Percentiles rank a stretch among this genome's conserved stretches.
Evolutionary conservation across 441 rosid genomes (phyloP).

Genomic region (Theobroma grandiflorum): DNA sequence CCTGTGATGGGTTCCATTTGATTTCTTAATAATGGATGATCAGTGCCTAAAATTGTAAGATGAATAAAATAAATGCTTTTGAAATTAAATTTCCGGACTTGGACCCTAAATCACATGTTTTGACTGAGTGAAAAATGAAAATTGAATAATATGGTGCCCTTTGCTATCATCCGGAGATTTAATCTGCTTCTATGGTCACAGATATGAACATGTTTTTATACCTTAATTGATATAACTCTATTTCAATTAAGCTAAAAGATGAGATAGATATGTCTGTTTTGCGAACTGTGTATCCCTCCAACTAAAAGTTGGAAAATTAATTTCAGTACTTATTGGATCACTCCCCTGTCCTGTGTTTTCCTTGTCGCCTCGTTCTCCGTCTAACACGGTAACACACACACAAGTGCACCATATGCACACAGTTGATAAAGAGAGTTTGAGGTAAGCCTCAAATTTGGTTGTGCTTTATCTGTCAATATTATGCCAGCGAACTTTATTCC

Average conservation of each 20-base stretch:
- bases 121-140: background rate
- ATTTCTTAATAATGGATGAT: conserved; percentile 13
- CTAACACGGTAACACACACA: background rate
- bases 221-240: background rate
- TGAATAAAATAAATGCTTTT: conserved; percentile 3
- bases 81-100: background rate
- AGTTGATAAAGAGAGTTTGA: background rate
- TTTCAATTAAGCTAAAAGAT: background rate
- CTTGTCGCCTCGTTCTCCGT: background rate
- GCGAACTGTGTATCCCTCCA: background rate
- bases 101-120: conserved; percentile 1
- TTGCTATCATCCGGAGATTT: background rate
- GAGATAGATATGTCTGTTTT: background rate
- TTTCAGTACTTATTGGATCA: background rate
- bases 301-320: background rate
- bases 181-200: background rate
- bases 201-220: background rate
- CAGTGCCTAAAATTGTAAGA: background rate
- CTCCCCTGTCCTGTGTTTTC: background rate
- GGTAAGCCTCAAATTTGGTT: background rate
- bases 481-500: background rate
- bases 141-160: background rate
- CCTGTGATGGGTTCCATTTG: background rate
- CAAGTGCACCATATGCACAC: background rate
- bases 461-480: background rate